Conservation (phyloP, 495 filamentous ascomycete genomes). For the Penicillium odoratum region DNA sequence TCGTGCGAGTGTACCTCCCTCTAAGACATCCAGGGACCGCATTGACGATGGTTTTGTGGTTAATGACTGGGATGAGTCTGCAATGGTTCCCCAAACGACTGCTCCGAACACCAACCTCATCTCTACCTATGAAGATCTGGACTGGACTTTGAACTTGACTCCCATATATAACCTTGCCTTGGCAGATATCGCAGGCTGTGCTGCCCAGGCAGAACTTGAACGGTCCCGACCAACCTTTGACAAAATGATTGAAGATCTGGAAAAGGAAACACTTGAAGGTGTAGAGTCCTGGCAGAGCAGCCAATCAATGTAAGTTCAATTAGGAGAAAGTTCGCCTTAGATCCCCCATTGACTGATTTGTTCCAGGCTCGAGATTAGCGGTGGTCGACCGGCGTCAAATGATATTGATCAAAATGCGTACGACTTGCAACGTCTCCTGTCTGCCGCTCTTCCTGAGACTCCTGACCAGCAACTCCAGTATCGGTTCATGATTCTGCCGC, state of each 20-base stretch:
- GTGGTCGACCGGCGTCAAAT: slow-evolving; percentile 23
- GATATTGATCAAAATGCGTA: slow-evolving; percentile 39
- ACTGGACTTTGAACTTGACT: slow-evolving; percentile 35
- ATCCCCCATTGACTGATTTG: not conserved
- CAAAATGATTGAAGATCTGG: slow-evolving; percentile 18
- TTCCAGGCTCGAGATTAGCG: slow-evolving; percentile 32
- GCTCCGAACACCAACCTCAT: not conserved
- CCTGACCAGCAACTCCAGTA: slow-evolving; percentile 4
- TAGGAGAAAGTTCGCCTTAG: not conserved
- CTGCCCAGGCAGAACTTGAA: slow-evolving; percentile 1
- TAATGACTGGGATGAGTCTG: slow-evolving; percentile 41
- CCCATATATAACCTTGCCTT: slow-evolving; percentile 30
- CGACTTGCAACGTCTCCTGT: slow-evolving; percentile 27
- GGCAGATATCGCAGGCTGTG: slow-evolving; percentile 10
- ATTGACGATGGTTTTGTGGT: slow-evolving; percentile 34
- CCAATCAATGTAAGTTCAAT: slow-evolving; percentile 23
- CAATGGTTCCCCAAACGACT: not conserved
- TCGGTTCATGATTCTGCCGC: slow-evolving; percentile 24
- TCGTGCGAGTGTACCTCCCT: slow-evolving; percentile 21
- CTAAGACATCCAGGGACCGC: slow-evolving; percentile 1
- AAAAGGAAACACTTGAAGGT: slow-evolving; percentile 6
- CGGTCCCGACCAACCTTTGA: slow-evolving; percentile 17
- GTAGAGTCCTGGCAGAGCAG: slow-evolving; percentile 7
- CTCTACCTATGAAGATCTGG: not conserved
- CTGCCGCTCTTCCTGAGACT: slow-evolving; percentile 12